Base-by-base conservation (phyloP, 148 eudicot genomes). In the Heliosperma pusillum region DNA sequence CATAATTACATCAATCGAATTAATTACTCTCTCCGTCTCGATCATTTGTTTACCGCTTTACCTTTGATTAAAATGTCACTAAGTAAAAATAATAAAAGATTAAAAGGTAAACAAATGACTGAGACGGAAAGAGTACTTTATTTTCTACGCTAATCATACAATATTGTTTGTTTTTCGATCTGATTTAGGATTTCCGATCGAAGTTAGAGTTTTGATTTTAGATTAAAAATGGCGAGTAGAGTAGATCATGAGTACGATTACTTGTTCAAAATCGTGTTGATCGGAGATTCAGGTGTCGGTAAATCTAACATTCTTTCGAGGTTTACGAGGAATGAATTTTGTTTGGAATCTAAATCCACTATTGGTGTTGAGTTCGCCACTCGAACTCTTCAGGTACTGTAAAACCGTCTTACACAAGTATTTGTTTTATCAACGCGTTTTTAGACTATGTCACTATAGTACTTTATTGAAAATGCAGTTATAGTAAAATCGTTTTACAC, bases 351-450 rank as follows among this genome's bases (percentile, higher is more conserved):
- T 27, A 89, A 89, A 76, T 89, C 93, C 8, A 89, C 93, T 4
- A 89, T 89, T 56, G 93, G 93, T 24, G 93, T 89, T 27, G 93
- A 89, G 66, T 89, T 89, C 72, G 93, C 93, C 52, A 87, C 93
- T 59, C 83, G 93, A 21, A 89, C 93, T 77, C 81, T 89, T 29
- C 93, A 89, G 93, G 90, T 89, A 20, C 36, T 11, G 11, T 61
- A 29, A 27, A 17, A 55, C 36, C 42, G 0, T 22, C 13, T 70
- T 50, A 50, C 19, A 50, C 55, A 50, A 50, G 55, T 50, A 50
- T 50, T 50, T 50, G 55, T 50, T 13, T 12, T 50, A 36, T 36
- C 1, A 36, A 36, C 42, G 42, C 42, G 42, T n/a, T n/a, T n/a
- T n/a, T n/a, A n/a, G n/a, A n/a, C n/a, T n/a, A n/a, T n/a, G n/a